phyloP scores from a whole-genome alignment of 2,329 filamentous ascomycete genomes.

The Neopestalotiopsis sp. region DNA sequence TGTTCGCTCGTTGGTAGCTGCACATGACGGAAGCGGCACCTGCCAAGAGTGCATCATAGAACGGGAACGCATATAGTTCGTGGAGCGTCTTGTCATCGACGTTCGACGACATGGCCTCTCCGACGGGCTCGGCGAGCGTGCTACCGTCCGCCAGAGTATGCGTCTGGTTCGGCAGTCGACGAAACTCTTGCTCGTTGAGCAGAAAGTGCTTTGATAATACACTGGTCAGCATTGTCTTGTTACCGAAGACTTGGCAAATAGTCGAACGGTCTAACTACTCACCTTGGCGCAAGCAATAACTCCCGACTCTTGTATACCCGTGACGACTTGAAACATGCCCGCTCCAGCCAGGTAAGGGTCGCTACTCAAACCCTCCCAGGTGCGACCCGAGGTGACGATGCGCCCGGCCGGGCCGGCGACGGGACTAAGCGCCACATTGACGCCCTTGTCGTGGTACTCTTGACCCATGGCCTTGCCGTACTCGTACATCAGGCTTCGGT shows the following conservation, averaged over 20 bases:
- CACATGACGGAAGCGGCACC: constrained; percentile 80
- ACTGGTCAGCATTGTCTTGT: no score
- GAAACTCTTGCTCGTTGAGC: constrained; percentile 22
- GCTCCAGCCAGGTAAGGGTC: constrained; percentile 84
- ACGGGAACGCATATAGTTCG: constrained; percentile 87
- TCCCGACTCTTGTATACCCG: constrained; percentile 61
- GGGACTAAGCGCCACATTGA: constrained; percentile 78
- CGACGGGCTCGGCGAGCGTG: not conserved
- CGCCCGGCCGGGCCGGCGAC: constrained; percentile 81
- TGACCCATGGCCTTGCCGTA: constrained; percentile 77
- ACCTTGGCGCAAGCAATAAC: constrained; percentile 47
- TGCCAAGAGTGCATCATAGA: constrained; percentile 77
- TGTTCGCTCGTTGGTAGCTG: constrained; percentile 78
- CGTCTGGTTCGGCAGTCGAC: not conserved
- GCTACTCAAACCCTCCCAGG: constrained; percentile 87
- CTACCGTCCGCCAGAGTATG: no score
- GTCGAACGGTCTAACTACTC: constrained; percentile 25
- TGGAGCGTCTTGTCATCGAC: constrained; percentile 50
- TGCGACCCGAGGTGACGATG: constrained; percentile 81
- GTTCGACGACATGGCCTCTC: constrained; percentile 20
- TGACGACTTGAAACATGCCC: constrained; percentile 76
- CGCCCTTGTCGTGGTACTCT: constrained; percentile 69
- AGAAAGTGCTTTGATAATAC: constrained; percentile 49
- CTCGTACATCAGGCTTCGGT: constrained; percentile 78
- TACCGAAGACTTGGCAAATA: no score